Conservation (phyloP, 148 eudicot genomes). For the Silene uniflora region DNA sequence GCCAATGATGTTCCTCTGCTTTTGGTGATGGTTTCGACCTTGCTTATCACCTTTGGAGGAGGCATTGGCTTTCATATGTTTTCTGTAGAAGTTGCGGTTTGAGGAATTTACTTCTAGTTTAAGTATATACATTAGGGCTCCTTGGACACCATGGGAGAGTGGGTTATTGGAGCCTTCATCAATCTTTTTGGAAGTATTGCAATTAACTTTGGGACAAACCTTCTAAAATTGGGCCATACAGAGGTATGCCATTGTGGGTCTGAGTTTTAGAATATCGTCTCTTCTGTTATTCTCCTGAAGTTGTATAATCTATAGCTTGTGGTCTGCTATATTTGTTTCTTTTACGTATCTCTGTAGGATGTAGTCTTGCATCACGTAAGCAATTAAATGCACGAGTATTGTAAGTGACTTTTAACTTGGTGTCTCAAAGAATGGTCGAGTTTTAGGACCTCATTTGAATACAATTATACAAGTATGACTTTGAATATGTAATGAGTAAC, state of each 20-base stretch:
- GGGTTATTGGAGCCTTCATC: constrained; percentile 96
- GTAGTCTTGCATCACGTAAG: neutral
- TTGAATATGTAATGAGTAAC: neutral
- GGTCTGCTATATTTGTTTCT: neutral
- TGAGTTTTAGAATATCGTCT: neutral
- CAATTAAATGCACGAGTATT: neutral
- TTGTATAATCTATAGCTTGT: neutral
- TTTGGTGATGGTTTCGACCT: constrained; percentile 25
- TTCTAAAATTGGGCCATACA: constrained; percentile 92
- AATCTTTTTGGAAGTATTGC: constrained; percentile 93
- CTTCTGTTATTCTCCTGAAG: neutral
- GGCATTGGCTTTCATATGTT: constrained; percentile 6
- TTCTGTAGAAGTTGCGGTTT: constrained; percentile 8
- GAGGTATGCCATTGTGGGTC: constrained; percentile 49
- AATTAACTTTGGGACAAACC: constrained; percentile 94
- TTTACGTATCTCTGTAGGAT: neutral
- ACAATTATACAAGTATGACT: too few relatives aligned
- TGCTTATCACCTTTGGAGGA: constrained; percentile 22
- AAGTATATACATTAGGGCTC: constrained; percentile 17
- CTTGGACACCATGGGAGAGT: constrained; percentile 73
- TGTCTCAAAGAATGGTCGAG: neutral
- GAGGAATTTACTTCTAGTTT: constrained; percentile 10
- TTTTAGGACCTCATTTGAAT: neutral
- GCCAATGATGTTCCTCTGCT: constrained; percentile 15
- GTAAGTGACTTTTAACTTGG: neutral